phyloP scores from a whole-genome alignment of 148 eudicot genomes.

The Drosera capensis region DNA sequence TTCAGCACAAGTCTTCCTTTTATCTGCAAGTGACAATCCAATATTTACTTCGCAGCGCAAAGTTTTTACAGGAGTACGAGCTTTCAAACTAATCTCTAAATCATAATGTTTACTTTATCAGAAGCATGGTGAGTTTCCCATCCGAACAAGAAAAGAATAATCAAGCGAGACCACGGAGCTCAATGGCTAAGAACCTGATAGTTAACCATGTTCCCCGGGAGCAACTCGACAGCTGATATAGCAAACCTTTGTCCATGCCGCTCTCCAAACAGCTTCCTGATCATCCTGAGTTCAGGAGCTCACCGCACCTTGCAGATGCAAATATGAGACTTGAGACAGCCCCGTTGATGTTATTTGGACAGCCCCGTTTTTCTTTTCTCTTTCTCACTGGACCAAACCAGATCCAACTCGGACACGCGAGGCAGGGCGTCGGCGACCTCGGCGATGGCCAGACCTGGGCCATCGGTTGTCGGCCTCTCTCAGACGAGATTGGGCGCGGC shows the following conservation, averaged over 20 bases:
- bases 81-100: background rate
- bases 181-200: slow-evolving; percentile 16
- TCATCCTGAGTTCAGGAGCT: slow-evolving; percentile 51
- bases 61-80: background rate
- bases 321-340: slow-evolving; percentile 66
- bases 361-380: too few species aligned
- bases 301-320: slow-evolving; percentile 67
- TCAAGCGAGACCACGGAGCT: background rate
- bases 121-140: background rate
- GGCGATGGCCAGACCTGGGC: too few species aligned
- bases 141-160: background rate
- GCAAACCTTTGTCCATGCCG: slow-evolving; percentile 53
- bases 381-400: too few species aligned
- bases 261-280: slow-evolving; percentile 54
- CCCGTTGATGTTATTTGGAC: slow-evolving; percentile 59
- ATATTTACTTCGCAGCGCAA: background rate
- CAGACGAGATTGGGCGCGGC: too few species aligned
- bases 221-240: slow-evolving; percentile 31
- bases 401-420: too few species aligned
- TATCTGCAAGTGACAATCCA: slow-evolving; percentile 24
- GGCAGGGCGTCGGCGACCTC: too few species aligned
- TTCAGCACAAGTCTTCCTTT: slow-evolving; percentile 24
- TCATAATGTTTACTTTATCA: background rate
- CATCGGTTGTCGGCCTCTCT: too few species aligned
- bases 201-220: slow-evolving; percentile 66